Evolutionary conservation across 805 yeast genomes (phyloP), one percentile per base, ranked within the genome.

Genomic region (Yamadazyma phyllophila): DNA sequence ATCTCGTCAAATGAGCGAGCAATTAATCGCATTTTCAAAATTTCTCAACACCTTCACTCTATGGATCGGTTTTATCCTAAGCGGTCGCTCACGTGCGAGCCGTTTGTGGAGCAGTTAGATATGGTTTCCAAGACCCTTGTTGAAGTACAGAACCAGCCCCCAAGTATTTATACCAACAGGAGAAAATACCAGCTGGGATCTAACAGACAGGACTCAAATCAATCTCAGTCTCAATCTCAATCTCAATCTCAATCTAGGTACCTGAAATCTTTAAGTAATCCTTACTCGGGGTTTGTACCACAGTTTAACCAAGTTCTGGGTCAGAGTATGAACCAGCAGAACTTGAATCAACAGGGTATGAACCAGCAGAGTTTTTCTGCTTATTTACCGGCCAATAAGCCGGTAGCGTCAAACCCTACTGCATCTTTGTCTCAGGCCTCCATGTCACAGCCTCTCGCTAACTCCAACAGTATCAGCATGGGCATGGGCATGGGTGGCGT

Each of bases 81-180:
- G 40, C 60, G 73, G 29, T 40, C 50, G 36, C 46, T 67, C 34
- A 43, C 50, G 15, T 43, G 54, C 33, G 71, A 64, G 53, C 60
- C 72, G 43, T 69, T 69, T 55, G 61, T 57, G 16, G 51, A 53
- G 48, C 74, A 69, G 50, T 35, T 60, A 39, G 73, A 67, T 36
- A 36, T 57, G 27, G 61, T 69, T 37, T 65, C 63, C 37, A 65
- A 58, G 47, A 57, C 62, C 26, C 48, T 59, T 50, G 54, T 65
- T 41, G 74, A 69, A 47, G 55, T 56, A 20, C 65, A 65, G 46
- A 57, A 58, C 51, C 71, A 65, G 51, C 72, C 73, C 5, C 35
- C 48, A 12, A 40, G 26, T 17, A 16, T 43, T 16, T 47, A 47
- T 16, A 39, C 41, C 2, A 35, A 13, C 34, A 47, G 47, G 26